phyloP scores from a whole-genome alignment of 352 stramenopile species.

The Blastocystis sp. region DNA sequence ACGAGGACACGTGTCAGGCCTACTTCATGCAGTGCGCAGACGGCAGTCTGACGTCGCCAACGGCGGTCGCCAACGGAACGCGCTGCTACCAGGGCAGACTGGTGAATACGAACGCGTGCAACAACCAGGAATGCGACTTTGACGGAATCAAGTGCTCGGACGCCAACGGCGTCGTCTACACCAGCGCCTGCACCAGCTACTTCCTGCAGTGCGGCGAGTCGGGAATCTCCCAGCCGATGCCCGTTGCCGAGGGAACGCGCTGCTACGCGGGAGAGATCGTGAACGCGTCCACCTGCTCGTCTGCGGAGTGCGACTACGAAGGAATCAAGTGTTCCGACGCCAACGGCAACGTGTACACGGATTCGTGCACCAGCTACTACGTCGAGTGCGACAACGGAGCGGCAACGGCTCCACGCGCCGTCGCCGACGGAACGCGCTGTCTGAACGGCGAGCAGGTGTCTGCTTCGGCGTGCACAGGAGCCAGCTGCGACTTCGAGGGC shows the following conservation, averaged over 20 bases:
- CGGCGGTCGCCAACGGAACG: slow-evolving; percentile 29
- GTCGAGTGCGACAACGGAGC: slow-evolving; percentile 41
- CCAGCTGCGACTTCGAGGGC: slow-evolving; percentile 27
- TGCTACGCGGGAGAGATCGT: slow-evolving; percentile 43
- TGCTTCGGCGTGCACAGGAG: background rate
- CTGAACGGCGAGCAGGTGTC: background rate
- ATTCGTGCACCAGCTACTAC: slow-evolving; percentile 47
- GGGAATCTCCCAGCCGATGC: slow-evolving; percentile 22
- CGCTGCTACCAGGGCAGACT: slow-evolving; percentile 31
- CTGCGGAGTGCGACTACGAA: slow-evolving; percentile 46
- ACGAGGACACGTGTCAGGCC: slow-evolving; percentile 13
- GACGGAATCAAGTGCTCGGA: slow-evolving; percentile 33
- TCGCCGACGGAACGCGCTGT: slow-evolving; percentile 49
- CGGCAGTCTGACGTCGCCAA: background rate
- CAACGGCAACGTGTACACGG: slow-evolving; percentile 26
- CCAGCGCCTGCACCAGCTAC: slow-evolving; percentile 15
- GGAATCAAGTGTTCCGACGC: slow-evolving; percentile 21
- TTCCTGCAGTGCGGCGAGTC: slow-evolving; percentile 32
- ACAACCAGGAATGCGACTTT: slow-evolving; percentile 44
- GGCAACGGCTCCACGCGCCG: background rate
- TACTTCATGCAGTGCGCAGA: slow-evolving; percentile 47
- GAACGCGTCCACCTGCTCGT: background rate
- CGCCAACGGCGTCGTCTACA: slow-evolving; percentile 27
- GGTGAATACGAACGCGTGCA: background rate
- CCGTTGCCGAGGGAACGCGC: slow-evolving; percentile 45